These are phyloP conservation scores for Acarospora socialis DNA, from an alignment of 2,329 filamentous ascomycete genomes.

Conservation along the genomic window DNA sequence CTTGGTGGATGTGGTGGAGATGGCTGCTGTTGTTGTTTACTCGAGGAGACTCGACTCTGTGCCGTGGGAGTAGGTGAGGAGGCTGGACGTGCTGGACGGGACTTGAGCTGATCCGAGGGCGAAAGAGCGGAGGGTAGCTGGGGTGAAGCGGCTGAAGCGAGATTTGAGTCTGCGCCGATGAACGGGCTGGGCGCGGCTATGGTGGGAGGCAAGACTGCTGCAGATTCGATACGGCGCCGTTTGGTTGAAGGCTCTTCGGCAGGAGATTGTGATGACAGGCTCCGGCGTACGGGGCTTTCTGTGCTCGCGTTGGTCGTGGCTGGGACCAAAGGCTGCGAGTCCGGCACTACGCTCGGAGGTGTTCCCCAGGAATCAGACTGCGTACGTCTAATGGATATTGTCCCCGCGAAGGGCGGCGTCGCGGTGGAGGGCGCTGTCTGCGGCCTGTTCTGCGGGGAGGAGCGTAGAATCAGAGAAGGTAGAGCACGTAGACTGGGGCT, in stretches of 20 bases:
- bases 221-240: slow-evolving; percentile 9
- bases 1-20: not conserved
- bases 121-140: too few relatives aligned
- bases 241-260: slow-evolving; percentile 7
- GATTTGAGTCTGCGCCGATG: not conserved
- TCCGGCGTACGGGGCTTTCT: slow-evolving; percentile 5
- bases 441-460: too few relatives aligned
- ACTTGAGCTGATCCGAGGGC: too few relatives aligned
- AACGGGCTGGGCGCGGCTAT: too few relatives aligned
- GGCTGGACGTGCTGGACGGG: too few relatives aligned
- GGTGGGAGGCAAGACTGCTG: slow-evolving; percentile 1
- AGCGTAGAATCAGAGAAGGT: too few relatives aligned
- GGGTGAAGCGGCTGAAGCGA: slow-evolving; percentile 4
- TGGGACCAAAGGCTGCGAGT: slow-evolving; percentile 28
- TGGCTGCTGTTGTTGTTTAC: too few relatives aligned
- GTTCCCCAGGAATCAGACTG: slow-evolving; percentile 19
- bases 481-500: too few relatives aligned
- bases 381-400: slow-evolving; percentile 1
- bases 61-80: too few relatives aligned
- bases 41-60: too few relatives aligned
- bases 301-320: slow-evolving; percentile 1
- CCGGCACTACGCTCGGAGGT: slow-evolving; percentile 26
- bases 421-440: not conserved
- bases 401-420: not conserved
- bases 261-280: slow-evolving; percentile 10